Conservation (phyloP, 768 basidiomycete genomes). For the Phylloporus scabripes region DNA sequence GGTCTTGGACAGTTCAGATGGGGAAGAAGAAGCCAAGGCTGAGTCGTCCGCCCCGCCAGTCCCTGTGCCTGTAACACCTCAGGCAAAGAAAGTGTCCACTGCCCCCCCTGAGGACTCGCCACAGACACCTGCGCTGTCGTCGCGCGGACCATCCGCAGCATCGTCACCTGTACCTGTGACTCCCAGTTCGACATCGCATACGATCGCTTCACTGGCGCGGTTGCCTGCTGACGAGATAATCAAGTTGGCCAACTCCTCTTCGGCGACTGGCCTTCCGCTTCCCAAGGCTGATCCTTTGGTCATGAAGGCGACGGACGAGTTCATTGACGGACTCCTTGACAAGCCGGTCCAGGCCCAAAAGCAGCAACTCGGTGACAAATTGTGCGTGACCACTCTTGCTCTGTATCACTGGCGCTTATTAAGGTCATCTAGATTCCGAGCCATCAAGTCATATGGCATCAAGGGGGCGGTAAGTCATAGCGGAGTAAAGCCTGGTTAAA, state of each 20-base stretch:
- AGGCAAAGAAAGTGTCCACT: conserved; percentile 49
- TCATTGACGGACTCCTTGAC: conserved; percentile 56
- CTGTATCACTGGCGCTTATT: conserved; percentile 14
- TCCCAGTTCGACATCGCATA: conserved; percentile 46
- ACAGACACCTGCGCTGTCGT: conserved; percentile 72
- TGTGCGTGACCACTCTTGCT: conserved; percentile 39
- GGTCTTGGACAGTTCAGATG: conserved; percentile 72
- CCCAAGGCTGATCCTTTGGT: conserved; percentile 68
- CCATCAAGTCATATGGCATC: conserved; percentile 72
- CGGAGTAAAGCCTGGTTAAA: background rate
- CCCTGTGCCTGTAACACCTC: conserved; percentile 53
- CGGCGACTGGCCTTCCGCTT: conserved; percentile 46
- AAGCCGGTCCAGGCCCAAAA: conserved; percentile 61
- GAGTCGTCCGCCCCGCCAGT: conserved; percentile 28
- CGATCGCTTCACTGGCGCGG: conserved; percentile 64
- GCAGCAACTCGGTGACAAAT: conserved; percentile 74
- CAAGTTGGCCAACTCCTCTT: conserved; percentile 50
- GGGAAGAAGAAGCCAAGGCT: conserved; percentile 37
- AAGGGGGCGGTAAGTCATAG: conserved; percentile 60
- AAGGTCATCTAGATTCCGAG: conserved; percentile 40
- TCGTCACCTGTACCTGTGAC: conserved; percentile 67
- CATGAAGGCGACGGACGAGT: conserved; percentile 64
- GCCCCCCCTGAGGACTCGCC: conserved; percentile 47
- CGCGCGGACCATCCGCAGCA: conserved; percentile 64
- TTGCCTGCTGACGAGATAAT: conserved; percentile 76